Evolutionary conservation across 2,329 filamentous ascomycete genomes (phyloP).

Genomic region (Cryphonectria carpinicola): DNA sequence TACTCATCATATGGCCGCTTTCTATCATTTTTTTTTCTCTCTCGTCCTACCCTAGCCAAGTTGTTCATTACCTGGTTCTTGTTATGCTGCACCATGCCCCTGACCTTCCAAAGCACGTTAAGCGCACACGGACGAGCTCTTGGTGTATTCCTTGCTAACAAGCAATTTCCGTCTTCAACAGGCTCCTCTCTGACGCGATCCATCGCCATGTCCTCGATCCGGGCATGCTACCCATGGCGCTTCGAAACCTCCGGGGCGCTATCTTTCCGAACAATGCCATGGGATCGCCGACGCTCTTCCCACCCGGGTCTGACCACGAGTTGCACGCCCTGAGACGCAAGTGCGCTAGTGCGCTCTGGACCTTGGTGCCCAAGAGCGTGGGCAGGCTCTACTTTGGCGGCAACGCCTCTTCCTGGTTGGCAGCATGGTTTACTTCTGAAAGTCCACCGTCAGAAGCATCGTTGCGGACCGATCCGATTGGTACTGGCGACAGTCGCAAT

Average conservation of each 20-base stretch:
- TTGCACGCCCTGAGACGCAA: constrained; percentile 65
- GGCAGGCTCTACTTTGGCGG: constrained; percentile 56
- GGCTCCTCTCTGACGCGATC: constrained; percentile 62
- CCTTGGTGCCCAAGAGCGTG: constrained; percentile 51
- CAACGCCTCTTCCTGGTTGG: constrained; percentile 35
- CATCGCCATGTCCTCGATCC: constrained; percentile 64
- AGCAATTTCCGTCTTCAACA: constrained; percentile 37
- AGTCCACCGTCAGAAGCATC: constrained; percentile 4
- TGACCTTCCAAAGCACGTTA: neutral
- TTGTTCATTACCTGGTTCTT: neutral
- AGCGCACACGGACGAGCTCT: neutral
- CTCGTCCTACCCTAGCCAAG: neutral
- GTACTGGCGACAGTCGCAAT: constrained; percentile 26
- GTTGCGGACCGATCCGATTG: constrained; percentile 32
- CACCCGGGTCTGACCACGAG: constrained; percentile 64
- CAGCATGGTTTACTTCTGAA: constrained; percentile 16
- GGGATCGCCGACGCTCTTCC: constrained; percentile 63
- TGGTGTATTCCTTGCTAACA: constrained; percentile 1
- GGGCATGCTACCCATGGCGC: constrained; percentile 65
- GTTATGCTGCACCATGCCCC: neutral
- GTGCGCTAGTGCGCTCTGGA: constrained; percentile 65
- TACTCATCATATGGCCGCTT: neutral
- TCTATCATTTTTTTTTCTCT: neutral
- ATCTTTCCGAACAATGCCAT: constrained; percentile 87
- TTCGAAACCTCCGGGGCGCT: constrained; percentile 73